Base-by-base conservation (phyloP, 352 stramenopile genomes). In the Halophytophthora batemanensis region DNA sequence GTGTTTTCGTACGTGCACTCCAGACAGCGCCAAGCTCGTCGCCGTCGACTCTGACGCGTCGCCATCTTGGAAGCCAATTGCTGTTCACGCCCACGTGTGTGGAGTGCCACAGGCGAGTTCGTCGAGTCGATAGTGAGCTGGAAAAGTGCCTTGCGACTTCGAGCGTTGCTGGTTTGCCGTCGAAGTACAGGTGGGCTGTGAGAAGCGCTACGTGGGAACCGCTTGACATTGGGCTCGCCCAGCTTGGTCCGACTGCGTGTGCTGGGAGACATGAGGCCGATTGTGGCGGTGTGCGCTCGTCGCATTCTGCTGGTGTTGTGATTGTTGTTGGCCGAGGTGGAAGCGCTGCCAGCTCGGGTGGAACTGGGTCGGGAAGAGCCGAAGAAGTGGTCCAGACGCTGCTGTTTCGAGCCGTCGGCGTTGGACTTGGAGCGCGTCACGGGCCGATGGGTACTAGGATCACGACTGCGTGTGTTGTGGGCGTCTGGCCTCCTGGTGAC, bases 1-100 rank as follows among this genome's bases (percentile, higher is more conserved):
- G 72, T 86, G 59, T 90, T 90, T 43, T 81, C 72, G 46, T 74
- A 90, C 15, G 79, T 90, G 64, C 79, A 90, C 45, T 80, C 53
- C 19, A 37, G 15, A 38, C 79, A 90, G 15, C 59, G 70, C 79
- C 79, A 90, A 11, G 75, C 71, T 49, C 48, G 66, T 45, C 48
- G 42, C 48, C 58, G 61, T 37, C 58, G 64, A 15, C 50, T 33
- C 44, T 77, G 67, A 17, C 67, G 59, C 10, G 67, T 77, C 15
- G 66, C 45, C 59, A 71, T 77, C 52, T 73, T 73, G 1, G 39
- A 34, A 23, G 55, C 40, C 37, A 50, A 54, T 29, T 56, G 58
- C 0, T 63, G 29, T 15, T 63, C 56, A 45, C 50, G 51, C 36
- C 59, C 69, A 21, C 64, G 60, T 17, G 64, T 73, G 51, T 73